Evolutionary conservation across 2,329 filamentous ascomycete species (phyloP).

Genomic region (Arachnomyces sp.): DNA sequence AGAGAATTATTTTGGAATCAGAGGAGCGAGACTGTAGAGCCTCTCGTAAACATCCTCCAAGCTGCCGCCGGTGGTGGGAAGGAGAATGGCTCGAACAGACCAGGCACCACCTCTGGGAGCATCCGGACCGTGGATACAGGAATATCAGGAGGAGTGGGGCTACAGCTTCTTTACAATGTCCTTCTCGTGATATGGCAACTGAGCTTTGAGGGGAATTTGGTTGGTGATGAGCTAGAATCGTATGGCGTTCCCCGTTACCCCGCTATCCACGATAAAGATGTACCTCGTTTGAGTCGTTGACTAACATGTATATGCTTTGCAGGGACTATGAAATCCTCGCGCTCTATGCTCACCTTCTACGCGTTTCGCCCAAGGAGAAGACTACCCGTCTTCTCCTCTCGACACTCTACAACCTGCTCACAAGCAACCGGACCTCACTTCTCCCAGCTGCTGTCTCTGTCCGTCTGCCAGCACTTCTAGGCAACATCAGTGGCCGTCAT

Average conservation of each 20-base stretch:
- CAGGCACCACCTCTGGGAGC: constrained; percentile 46
- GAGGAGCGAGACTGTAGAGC: constrained; percentile 71
- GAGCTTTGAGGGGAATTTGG: constrained; percentile 68
- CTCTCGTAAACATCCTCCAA: constrained; percentile 70
- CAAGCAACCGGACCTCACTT: constrained; percentile 55
- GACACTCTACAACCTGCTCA: constrained; percentile 81
- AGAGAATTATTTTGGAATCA: constrained; percentile 87
- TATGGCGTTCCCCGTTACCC: constrained; percentile 37
- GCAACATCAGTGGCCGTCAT: constrained; percentile 47
- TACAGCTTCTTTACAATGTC: constrained; percentile 91
- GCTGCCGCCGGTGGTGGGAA: constrained; percentile 65
- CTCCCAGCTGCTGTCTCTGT: constrained; percentile 82
- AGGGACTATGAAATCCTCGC: constrained; percentile 90
- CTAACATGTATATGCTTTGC: constrained; percentile 13
- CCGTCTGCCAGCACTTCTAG: constrained; percentile 59
- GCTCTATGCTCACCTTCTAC: constrained; percentile 84
- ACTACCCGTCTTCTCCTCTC: constrained; percentile 85
- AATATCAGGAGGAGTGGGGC: constrained; percentile 66
- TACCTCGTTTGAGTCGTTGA: not conserved
- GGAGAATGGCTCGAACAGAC: constrained; percentile 55
- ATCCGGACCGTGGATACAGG: constrained; percentile 57
- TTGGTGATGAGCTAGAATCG: constrained; percentile 79
- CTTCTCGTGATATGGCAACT: constrained; percentile 92
- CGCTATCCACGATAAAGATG: not conserved
- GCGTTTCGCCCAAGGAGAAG: constrained; percentile 94